Evolutionary conservation across 1,139 yeast genomes (phyloP).

Genomic region (Groenewaldozyma sp.): DNA sequence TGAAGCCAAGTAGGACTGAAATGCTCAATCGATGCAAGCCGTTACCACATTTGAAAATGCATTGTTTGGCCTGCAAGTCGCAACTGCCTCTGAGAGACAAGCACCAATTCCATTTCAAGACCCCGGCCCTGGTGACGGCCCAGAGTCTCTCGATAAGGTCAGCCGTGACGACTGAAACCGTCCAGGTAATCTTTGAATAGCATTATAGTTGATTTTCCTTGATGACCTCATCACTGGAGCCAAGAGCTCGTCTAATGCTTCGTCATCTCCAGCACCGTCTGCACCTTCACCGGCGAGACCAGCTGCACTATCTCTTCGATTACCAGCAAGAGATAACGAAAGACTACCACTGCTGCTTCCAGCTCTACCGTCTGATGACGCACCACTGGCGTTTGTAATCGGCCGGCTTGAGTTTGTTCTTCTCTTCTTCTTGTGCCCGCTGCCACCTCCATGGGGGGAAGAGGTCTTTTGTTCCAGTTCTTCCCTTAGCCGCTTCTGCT

Average conservation of each 20-base stretch:
- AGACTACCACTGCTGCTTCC: background rate
- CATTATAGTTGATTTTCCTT: slow-evolving; percentile 78
- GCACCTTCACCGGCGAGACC: background rate
- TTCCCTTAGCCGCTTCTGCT: slow-evolving; percentile 67
- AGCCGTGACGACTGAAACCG: background rate
- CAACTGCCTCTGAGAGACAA: no score
- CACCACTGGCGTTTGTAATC: background rate
- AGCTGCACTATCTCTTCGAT: background rate
- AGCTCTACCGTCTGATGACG: background rate
- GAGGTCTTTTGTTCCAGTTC: no score
- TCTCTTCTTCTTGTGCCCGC: no score
- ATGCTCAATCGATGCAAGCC: no score
- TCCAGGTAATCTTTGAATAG: slow-evolving; percentile 38
- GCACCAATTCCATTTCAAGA: no score
- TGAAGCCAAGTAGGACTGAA: no score
- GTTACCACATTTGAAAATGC: no score
- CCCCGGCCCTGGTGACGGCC: background rate
- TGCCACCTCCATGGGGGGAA: no score
- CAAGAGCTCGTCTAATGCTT: background rate
- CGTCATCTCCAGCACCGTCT: background rate
- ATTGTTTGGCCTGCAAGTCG: no score
- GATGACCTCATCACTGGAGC: slow-evolving; percentile 30
- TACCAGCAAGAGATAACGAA: background rate
- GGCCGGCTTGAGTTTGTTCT: no score
- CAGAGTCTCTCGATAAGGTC: background rate